These are phyloP conservation scores for Corrigiola litoralis DNA, from an alignment of 179 eudicot genomes.

Conservation along the genomic window DNA sequence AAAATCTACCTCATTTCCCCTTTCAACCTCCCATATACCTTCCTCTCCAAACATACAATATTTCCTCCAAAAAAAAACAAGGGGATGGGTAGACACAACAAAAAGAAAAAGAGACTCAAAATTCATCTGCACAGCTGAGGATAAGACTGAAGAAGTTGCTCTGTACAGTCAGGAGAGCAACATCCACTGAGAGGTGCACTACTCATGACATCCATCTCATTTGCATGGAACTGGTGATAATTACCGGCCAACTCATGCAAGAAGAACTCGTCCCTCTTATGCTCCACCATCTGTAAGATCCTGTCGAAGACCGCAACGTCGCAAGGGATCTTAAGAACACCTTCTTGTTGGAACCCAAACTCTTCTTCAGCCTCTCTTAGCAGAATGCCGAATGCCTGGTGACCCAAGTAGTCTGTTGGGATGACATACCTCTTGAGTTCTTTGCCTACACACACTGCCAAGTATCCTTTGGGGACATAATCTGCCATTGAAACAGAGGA, in stretches of 20 bases:
- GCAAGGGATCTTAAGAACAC: constrained; percentile 60
- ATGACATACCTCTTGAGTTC: constrained; percentile 54
- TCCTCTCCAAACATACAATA: background rate
- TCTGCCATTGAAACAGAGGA: constrained; percentile 18
- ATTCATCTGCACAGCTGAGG: constrained; percentile 43
- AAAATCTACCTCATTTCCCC: constrained; percentile 12
- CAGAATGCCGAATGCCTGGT: constrained; percentile 49
- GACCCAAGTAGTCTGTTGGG: constrained; percentile 48
- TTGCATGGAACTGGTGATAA: constrained; percentile 6
- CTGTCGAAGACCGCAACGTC: constrained; percentile 45
- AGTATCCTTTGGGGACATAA: constrained; percentile 49
- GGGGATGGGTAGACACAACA: background rate
- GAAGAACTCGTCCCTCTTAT: constrained; percentile 28
- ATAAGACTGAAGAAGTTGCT: constrained; percentile 31
- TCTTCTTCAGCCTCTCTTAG: constrained; percentile 67
- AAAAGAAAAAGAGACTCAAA: background rate
- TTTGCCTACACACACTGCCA: constrained; percentile 61
- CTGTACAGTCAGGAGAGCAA: constrained; percentile 38
- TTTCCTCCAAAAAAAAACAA: constrained; percentile 6
- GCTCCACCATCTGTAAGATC: constrained; percentile 43
- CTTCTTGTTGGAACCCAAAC: constrained; percentile 65
- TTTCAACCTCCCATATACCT: background rate
- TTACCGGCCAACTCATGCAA: constrained; percentile 21
- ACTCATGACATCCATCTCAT: constrained; percentile 16
- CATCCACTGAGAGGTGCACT: constrained; percentile 10